Conservation (phyloP, 306 rosid genomes). For the Canavalia gladiata region DNA sequence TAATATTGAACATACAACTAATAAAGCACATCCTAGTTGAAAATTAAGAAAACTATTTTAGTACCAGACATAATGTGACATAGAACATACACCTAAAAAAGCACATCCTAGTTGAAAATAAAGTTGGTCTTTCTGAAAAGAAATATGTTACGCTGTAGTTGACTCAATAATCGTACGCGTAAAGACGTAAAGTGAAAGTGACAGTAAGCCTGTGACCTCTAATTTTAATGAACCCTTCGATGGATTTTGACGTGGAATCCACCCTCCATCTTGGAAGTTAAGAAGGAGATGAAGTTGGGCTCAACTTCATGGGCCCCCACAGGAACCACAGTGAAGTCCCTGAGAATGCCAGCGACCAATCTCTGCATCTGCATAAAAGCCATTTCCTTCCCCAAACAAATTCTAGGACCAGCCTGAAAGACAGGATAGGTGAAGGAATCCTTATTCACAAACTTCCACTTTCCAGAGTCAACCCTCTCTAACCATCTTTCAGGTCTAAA, state of each 20-base stretch:
- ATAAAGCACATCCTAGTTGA: no score
- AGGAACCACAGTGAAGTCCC: constrained; percentile 66
- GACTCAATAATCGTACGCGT: no score
- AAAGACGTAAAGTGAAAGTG: no score
- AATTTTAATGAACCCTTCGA: background rate
- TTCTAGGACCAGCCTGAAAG: constrained; percentile 89
- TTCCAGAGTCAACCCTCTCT: constrained; percentile 35
- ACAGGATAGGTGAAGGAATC: constrained; percentile 67
- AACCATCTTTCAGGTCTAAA: constrained; percentile 78
- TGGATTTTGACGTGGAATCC: constrained; percentile 50
- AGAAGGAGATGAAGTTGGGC: constrained; percentile 54
- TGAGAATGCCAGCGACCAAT: constrained; percentile 62
- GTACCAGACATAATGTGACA: no score
- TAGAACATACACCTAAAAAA: no score
- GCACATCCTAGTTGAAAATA: no score
- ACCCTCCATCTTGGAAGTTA: constrained; percentile 67
- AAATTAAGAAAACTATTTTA: no score
- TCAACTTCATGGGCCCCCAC: constrained; percentile 35
- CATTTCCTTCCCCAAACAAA: constrained; percentile 89
- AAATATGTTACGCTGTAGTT: no score
- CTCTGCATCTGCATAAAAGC: constrained; percentile 90
- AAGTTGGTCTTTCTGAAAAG: no score
- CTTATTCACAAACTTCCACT: constrained; percentile 61
- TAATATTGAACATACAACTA: no score
- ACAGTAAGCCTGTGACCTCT: background rate